Evolutionary conservation across 208 protist genomes (phyloP).

Genomic region (Herpetomonas samuelpessoai): DNA sequence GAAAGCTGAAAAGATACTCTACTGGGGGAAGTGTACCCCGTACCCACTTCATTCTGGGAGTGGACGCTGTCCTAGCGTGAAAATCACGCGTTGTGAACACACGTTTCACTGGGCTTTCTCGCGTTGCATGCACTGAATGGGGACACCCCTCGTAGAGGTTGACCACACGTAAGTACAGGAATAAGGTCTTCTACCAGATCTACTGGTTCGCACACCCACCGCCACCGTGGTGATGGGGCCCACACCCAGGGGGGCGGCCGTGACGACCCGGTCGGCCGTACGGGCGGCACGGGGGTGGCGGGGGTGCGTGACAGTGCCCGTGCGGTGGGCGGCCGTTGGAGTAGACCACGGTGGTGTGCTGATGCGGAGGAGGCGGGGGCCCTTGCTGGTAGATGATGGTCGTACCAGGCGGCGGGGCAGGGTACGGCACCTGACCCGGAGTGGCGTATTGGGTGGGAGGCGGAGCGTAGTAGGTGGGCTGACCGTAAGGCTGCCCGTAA

Average conservation of each 20-base stretch:
- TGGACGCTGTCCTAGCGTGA: no score
- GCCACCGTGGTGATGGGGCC: neutral
- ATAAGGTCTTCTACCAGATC: neutral
- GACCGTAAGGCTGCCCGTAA: neutral
- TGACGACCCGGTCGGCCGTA: neutral
- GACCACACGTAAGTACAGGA: no score
- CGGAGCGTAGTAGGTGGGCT: neutral
- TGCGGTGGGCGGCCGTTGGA: neutral
- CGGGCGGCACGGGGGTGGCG: no score
- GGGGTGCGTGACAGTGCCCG: no score
- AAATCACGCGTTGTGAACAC: no score
- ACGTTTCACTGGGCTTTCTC: no score
- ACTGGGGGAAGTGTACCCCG: no score
- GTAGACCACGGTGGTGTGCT: neutral
- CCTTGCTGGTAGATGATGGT: neutral
- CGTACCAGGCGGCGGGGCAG: no score
- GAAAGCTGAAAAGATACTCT: neutral
- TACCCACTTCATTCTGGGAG: neutral
- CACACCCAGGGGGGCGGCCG: no score
- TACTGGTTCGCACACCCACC: neutral
- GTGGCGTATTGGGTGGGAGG: neutral
- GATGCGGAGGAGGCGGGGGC: neutral
- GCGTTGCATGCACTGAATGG: no score
- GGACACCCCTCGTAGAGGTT: no score
- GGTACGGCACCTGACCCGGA: neutral